Evolutionary conservation across 2,329 filamentous ascomycete genomes (phyloP).

Genomic region (Hypoxylon rubiginosum): DNA sequence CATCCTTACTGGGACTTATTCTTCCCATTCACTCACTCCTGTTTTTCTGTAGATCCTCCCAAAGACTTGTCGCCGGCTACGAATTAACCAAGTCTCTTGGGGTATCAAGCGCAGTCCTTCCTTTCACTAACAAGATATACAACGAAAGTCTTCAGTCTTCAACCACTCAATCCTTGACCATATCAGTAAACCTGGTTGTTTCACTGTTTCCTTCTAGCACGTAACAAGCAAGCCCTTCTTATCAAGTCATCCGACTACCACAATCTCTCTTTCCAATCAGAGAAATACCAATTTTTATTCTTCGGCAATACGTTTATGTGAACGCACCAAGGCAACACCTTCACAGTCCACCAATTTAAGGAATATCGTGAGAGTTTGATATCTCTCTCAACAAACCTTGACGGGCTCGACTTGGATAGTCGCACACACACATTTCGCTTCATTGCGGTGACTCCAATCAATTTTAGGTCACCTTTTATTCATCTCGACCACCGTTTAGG

Average conservation of each 20-base stretch:
- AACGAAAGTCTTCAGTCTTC: constrained; percentile 26
- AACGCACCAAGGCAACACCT: constrained; percentile 22
- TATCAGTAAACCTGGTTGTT: constrained; percentile 53
- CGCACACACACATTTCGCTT: constrained; percentile 33
- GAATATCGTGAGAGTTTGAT: constrained; percentile 35
- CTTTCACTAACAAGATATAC: constrained; percentile 38
- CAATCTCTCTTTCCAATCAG: constrained; percentile 19
- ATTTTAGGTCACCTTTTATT: constrained; percentile 41
- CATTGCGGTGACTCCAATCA: constrained; percentile 32
- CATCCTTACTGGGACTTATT: constrained; percentile 41
- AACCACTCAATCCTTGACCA: constrained; percentile 42
- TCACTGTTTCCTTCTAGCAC: constrained; percentile 50
- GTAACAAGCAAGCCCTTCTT: constrained; percentile 26
- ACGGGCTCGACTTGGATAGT: constrained; percentile 22
- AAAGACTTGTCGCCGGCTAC: constrained; percentile 46
- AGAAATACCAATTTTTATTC: constrained; percentile 9
- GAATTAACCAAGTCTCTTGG: constrained; percentile 45
- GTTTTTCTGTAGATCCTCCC: constrained; percentile 36
- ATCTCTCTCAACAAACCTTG: constrained; percentile 33
- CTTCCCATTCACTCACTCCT: constrained; percentile 36
- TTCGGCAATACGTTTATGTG: constrained; percentile 18
- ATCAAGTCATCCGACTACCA: constrained; percentile 27
- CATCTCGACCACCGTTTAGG: constrained; percentile 34
- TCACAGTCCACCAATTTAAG: constrained; percentile 33
- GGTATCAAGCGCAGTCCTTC: constrained; percentile 44